Evolutionary conservation across 129 eudicot genomes (phyloP).

Genomic region (Logfia minima): DNA sequence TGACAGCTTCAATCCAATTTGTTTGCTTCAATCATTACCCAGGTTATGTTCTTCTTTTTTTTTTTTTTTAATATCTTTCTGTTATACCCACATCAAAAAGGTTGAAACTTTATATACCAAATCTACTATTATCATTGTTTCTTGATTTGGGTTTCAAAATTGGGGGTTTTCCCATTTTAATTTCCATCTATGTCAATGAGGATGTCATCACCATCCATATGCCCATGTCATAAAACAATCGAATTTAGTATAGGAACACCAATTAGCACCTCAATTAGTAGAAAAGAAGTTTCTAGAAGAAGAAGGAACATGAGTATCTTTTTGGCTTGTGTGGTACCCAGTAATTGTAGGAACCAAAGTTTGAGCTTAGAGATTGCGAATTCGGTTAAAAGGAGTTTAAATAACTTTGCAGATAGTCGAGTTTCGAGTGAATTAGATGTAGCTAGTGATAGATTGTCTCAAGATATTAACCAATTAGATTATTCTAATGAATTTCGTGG

Average conservation of each 20-base stretch:
- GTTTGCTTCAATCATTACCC: slow-evolving; percentile 13
- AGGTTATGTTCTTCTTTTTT: neutral
- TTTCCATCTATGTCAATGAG: slow-evolving; percentile 18
- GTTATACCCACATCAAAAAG: slow-evolving; percentile 17
- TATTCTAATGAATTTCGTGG: slow-evolving; percentile 40
- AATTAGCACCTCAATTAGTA: slow-evolving; percentile 1
- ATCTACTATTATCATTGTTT: neutral
- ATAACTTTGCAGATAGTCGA: slow-evolving; percentile 35
- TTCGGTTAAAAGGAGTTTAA: slow-evolving; percentile 46
- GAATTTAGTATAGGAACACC: neutral
- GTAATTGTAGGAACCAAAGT: slow-evolving; percentile 29
- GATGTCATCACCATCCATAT: slow-evolving; percentile 34
- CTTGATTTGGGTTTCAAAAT: slow-evolving; percentile 23
- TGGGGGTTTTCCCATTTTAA: neutral
- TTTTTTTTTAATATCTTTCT: slow-evolving; percentile 18
- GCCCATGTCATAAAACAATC: slow-evolving; percentile 37
- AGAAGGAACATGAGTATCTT: slow-evolving; percentile 19
- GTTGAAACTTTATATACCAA: neutral
- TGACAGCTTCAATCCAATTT: neutral
- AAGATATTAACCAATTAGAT: slow-evolving; percentile 27
- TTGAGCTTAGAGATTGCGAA: slow-evolving; percentile 34
- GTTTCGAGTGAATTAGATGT: slow-evolving; percentile 31
- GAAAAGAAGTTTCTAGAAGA: slow-evolving; percentile 27
- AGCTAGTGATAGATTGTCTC: slow-evolving; percentile 18
- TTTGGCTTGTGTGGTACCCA: slow-evolving; percentile 34